Conservation (phyloP, 352 stramenopile genomes). For the Phytophthora tubulina region DNA sequence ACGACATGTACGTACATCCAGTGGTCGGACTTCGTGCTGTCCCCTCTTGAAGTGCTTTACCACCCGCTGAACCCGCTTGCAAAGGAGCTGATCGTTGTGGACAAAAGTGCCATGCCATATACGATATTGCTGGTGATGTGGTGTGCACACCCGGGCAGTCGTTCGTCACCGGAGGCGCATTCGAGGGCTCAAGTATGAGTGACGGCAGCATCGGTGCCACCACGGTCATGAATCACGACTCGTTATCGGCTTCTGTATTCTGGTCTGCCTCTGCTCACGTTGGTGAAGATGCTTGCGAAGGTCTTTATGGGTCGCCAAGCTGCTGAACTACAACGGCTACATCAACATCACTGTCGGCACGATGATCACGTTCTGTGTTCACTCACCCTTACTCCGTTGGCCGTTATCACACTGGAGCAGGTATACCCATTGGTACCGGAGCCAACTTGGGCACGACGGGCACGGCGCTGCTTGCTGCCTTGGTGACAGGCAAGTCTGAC, state of each 20-base stretch:
- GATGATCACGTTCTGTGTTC: conserved; percentile 88
- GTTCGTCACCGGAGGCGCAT: conserved; percentile 54
- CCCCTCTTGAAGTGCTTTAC: conserved; percentile 75
- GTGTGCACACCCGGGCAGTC: conserved; percentile 36
- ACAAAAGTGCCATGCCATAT: conserved; percentile 46
- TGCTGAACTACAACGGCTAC: conserved; percentile 92
- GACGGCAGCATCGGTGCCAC: conserved; percentile 61
- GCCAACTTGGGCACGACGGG: conserved; percentile 93
- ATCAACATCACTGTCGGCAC: conserved; percentile 89
- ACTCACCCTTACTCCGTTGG: conserved; percentile 91
- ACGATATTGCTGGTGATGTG: conserved; percentile 45
- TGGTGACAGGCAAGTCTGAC: conserved; percentile 84
- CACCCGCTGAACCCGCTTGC: conserved; percentile 60
- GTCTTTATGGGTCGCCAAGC: conserved; percentile 85
- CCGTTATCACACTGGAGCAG: conserved; percentile 89
- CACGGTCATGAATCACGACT: conserved; percentile 21
- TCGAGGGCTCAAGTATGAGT: conserved; percentile 44
- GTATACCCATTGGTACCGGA: conserved; percentile 93
- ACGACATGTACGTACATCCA: conserved; percentile 90
- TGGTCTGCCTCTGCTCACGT: conserved; percentile 57
- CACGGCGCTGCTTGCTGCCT: conserved; percentile 86
- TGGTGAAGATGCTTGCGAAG: conserved; percentile 67
- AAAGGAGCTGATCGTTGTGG: conserved; percentile 45
- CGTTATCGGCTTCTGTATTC: conserved; percentile 52
- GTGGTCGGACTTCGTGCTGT: conserved; percentile 78